Percentiles rank a stretch among this genome's conserved stretches.
Conservation (phyloP, 495 filamentous ascomycete genomes). For the Acidomyces sp. region DNA sequence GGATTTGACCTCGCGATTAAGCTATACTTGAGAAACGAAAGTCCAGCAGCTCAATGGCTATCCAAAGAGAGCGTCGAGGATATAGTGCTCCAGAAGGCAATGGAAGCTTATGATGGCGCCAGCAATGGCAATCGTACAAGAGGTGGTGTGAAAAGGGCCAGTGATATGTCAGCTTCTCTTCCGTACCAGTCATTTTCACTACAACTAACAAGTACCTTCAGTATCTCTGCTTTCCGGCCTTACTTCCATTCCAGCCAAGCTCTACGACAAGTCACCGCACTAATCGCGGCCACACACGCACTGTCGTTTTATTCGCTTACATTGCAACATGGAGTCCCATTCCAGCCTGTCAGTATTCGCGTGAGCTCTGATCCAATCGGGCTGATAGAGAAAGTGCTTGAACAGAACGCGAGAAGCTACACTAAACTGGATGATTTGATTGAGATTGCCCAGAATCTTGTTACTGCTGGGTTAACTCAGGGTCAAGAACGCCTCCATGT, state of each 20-base stretch:
- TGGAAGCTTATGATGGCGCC: conserved; percentile 73
- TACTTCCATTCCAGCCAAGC: conserved; percentile 45
- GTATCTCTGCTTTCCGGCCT: conserved; percentile 54
- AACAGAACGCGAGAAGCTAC: conserved; percentile 77
- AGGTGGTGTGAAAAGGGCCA: conserved; percentile 71
- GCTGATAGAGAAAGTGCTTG: conserved; percentile 70
- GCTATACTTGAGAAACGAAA: conserved; percentile 44
- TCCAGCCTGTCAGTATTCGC: conserved; percentile 79
- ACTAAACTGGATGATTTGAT: conserved; percentile 76
- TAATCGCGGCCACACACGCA: conserved; percentile 75
- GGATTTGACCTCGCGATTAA: conserved; percentile 42
- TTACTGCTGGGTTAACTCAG: conserved; percentile 47
- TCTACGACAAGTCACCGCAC: conserved; percentile 46
- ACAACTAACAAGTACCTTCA: conserved; percentile 23
- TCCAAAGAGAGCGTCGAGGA: conserved; percentile 42
- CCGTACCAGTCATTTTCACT: neutral
- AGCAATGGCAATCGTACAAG: conserved; percentile 76
- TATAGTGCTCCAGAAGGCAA: conserved; percentile 52
- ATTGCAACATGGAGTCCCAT: conserved; percentile 81
- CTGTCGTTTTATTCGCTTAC: conserved; percentile 81
- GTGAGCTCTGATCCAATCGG: conserved; percentile 75
- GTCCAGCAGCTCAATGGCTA: conserved; percentile 37
- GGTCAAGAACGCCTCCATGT: conserved; percentile 7
- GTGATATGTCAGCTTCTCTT: conserved; percentile 54
- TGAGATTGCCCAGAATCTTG: conserved; percentile 61